A percentile compares a stretch with the other conserved stretches of the same genome.
Conservation (phyloP, 31 red algal genomes). For the Porphyra umbilicalis region DNA sequence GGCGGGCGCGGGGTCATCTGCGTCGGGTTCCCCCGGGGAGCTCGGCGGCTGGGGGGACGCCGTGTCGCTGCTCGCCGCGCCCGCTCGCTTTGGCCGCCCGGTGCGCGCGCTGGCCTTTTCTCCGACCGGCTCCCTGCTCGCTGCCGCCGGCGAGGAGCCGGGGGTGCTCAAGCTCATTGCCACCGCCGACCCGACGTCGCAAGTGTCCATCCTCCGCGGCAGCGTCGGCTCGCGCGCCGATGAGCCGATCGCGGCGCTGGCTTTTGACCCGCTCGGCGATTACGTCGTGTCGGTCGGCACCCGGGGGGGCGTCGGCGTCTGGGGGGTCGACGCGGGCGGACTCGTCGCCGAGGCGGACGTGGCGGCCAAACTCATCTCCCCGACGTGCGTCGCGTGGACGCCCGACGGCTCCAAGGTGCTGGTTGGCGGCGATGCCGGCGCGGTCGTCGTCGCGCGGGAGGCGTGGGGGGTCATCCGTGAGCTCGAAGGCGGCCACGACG, state of each 20-base stretch:
- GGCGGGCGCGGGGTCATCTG: neutral
- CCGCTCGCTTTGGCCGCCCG: constrained; percentile 51
- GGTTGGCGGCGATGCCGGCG: constrained; percentile 46
- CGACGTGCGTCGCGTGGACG: constrained; percentile 39
- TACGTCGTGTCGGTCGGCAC: constrained; percentile 59
- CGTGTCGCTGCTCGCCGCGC: constrained; percentile 32
- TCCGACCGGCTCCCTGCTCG: constrained; percentile 41
- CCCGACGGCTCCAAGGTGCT: constrained; percentile 37
- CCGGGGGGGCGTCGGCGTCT: constrained; percentile 32
- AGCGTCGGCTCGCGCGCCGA: neutral
- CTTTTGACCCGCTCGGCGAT: constrained; percentile 59
- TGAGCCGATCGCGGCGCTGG: constrained; percentile 48
- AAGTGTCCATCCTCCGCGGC: constrained; percentile 37
- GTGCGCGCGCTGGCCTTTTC: constrained; percentile 61
- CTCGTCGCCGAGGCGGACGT: constrained; percentile 26
- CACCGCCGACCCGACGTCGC: constrained; percentile 41
- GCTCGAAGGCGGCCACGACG: constrained; percentile 40
- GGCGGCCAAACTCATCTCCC: constrained; percentile 13
- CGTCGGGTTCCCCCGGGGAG: neutral
- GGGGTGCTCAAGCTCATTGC: constrained; percentile 68
- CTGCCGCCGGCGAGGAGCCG: constrained; percentile 68
- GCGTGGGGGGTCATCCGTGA: constrained; percentile 19
- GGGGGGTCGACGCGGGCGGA: constrained; percentile 44
- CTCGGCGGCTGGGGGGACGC: constrained; percentile 6
- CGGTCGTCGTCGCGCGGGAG: constrained; percentile 27